Evolutionary conservation across 2,329 filamentous ascomycete species (phyloP).

Genomic region (Neocucurbitaria cava): DNA sequence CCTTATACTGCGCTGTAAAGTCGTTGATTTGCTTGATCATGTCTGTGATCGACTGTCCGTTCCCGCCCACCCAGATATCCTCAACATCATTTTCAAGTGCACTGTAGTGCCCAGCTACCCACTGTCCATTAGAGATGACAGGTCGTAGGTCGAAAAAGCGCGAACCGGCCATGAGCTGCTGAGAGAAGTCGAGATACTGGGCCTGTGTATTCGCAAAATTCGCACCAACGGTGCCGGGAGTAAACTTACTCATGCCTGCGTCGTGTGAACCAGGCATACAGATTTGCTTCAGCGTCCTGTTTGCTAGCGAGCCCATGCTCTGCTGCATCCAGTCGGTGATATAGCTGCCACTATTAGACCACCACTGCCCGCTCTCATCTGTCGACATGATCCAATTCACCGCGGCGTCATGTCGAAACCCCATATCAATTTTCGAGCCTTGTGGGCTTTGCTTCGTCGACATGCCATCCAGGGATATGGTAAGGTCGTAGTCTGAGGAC

Average conservation of each 20-base stretch:
- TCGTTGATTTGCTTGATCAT: constrained; percentile 55
- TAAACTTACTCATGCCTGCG: constrained; percentile 57
- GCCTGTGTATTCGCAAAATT: constrained; percentile 54
- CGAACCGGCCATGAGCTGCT: constrained; percentile 56
- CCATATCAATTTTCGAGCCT: constrained; percentile 41
- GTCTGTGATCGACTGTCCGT: constrained; percentile 54
- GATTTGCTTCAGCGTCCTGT: constrained; percentile 54
- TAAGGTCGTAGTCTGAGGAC: constrained; percentile 38
- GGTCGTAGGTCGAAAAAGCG: constrained; percentile 59
- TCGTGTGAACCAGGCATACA: constrained; percentile 60
- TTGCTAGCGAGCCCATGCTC: constrained; percentile 46
- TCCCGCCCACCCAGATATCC: constrained; percentile 52
- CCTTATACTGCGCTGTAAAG: constrained; percentile 54
- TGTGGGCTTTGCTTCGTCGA: constrained; percentile 42
- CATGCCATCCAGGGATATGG: constrained; percentile 37
- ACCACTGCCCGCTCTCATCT: constrained; percentile 43
- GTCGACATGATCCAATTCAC: constrained; percentile 50
- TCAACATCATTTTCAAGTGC: constrained; percentile 26
- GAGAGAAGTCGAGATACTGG: constrained; percentile 54
- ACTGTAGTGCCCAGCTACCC: constrained; percentile 54
- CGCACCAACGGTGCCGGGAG: constrained; percentile 48
- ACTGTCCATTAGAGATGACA: constrained; percentile 49
- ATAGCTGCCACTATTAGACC: constrained; percentile 45
- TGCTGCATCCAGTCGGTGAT: constrained; percentile 53
- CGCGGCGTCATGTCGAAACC: constrained; percentile 45